A percentile compares a stretch with the other conserved stretches of the same genome.
These are phyloP conservation scores for Mesembryanthemum crystallinum DNA, from an alignment of 148 eudicot species.

Conservation along the genomic window DNA sequence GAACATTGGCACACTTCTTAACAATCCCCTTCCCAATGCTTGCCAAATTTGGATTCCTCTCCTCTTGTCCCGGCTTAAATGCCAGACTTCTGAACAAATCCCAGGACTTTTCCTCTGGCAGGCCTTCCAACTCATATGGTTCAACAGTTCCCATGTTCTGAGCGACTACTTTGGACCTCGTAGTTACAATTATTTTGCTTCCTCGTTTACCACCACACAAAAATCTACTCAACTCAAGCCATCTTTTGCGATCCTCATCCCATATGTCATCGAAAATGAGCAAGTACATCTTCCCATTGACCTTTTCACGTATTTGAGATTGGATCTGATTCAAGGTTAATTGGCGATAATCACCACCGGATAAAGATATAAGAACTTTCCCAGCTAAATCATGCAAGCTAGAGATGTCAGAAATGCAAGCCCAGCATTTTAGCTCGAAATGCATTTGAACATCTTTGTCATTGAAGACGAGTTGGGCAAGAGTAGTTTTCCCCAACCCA, in stretches of 20 bases:
- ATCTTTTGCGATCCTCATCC: background rate
- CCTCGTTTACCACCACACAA: background rate
- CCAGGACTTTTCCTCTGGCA: constrained; percentile 12
- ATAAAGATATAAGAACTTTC: background rate
- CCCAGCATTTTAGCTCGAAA: constrained; percentile 18
- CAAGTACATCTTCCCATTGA: constrained; percentile 1
- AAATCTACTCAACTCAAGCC: background rate
- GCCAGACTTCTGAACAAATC: background rate
- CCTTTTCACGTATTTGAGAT: background rate
- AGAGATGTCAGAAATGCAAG: background rate
- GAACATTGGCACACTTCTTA: constrained; percentile 1
- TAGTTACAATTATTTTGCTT: constrained; percentile 17
- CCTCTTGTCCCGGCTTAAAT: constrained; percentile 3
- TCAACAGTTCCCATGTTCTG: background rate
- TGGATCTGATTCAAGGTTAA: background rate
- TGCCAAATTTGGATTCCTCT: background rate
- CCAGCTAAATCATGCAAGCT: background rate
- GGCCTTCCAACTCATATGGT: background rate
- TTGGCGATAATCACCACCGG: no score
- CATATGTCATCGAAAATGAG: constrained; percentile 13
- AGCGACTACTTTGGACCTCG: constrained; percentile 3
- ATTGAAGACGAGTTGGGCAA: constrained; percentile 16
- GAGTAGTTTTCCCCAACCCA: constrained; percentile 19
- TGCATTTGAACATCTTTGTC: background rate
- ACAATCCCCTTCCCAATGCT: background rate